A percentile compares a stretch with the other conserved stretches of the same genome.
phyloP scores from a whole-genome alignment of 2,329 filamentous ascomycete species.

The Clonostachys rosea region DNA sequence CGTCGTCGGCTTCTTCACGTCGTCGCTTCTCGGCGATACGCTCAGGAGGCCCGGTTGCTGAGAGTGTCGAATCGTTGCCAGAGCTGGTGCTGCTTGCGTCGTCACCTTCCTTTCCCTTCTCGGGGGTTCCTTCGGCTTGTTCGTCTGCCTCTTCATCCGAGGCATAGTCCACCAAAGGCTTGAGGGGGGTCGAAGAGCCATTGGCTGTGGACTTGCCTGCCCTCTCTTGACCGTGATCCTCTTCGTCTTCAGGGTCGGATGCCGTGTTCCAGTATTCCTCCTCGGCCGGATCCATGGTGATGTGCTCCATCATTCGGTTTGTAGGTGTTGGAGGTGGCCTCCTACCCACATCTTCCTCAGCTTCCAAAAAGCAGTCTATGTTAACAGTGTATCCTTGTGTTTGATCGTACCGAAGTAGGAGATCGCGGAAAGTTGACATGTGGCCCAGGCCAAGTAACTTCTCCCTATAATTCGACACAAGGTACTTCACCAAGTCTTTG shows the following conservation, averaged over 20 bases:
- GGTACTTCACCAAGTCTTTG: constrained; percentile 75
- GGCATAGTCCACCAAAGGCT: constrained; percentile 84
- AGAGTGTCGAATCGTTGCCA: not conserved
- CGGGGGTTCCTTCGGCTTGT: constrained; percentile 35
- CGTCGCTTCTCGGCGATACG: constrained; percentile 83
- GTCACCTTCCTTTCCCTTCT: constrained; percentile 26
- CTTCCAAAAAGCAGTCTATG: constrained; percentile 69
- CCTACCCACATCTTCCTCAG: constrained; percentile 52
- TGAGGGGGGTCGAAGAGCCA: constrained; percentile 56
- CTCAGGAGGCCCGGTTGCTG: constrained; percentile 53
- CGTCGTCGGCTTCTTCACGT: constrained; percentile 81
- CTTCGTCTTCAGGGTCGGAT: constrained; percentile 81
- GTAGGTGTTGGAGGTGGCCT: constrained; percentile 31
- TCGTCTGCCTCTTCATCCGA: constrained; percentile 76
- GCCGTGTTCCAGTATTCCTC: constrained; percentile 87
- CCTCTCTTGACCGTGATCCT: constrained; percentile 28
- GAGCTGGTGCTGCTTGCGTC: constrained; percentile 21
- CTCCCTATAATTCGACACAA: constrained; percentile 81
- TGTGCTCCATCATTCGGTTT: constrained; percentile 68
- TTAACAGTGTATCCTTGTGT: constrained; percentile 63
- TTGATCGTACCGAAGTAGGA: constrained; percentile 76
- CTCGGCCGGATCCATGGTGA: constrained; percentile 69
- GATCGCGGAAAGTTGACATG: constrained; percentile 75
- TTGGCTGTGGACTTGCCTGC: constrained; percentile 43
- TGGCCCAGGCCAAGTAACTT: constrained; percentile 73